A percentile compares a stretch with the other conserved stretches of the same genome.
phyloP scores from a whole-genome alignment of 2,329 filamentous ascomycete genomes.

The Pleochaeta shiraiana region DNA sequence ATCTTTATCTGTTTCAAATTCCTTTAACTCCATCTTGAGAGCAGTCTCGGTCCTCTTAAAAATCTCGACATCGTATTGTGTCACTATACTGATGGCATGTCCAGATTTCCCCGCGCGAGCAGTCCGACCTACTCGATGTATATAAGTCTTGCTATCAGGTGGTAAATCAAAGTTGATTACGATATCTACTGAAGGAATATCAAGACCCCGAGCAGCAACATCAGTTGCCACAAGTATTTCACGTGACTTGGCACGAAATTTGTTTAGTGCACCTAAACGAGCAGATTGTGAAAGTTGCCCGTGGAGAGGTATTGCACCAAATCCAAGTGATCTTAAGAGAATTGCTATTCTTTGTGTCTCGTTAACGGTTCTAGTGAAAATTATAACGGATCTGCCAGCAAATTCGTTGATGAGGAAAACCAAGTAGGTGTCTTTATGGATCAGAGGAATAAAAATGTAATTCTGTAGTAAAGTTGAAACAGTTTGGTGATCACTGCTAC shows the following conservation, averaged over 20 bases:
- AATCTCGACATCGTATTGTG: conserved; percentile 71
- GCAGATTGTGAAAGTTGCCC: conserved; percentile 77
- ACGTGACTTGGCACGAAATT: conserved; percentile 62
- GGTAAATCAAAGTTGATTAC: conserved; percentile 76
- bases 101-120: conserved; percentile 73
- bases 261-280: conserved; percentile 70
- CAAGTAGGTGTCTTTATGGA: conserved; percentile 76
- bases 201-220: conserved; percentile 78
- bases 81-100: conserved; percentile 59
- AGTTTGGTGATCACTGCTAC: conserved; percentile 68
- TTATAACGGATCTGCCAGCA: conserved; percentile 64
- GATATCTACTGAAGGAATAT: conserved; percentile 78
- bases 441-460: conserved; percentile 69
- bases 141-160: conserved; percentile 71
- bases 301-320: conserved; percentile 80
- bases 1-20: conserved; percentile 51
- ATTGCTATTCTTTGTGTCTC: conserved; percentile 76
- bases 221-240: conserved; percentile 86
- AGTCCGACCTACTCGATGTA: conserved; percentile 74
- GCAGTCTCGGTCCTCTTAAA: conserved; percentile 66
- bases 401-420: conserved; percentile 74
- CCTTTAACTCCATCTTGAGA: conserved; percentile 51
- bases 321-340: conserved; percentile 62
- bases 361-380: conserved; percentile 83
- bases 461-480: conserved; percentile 73